These are phyloP conservation scores for cucumber (Cucumis sativus) DNA, from an alignment of 306 rosid species.

Conservation along the genomic window Cucumber_9930_V3 NC_026655.2:21903501-21904000, in stretches of 20 bases:
- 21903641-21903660: not conserved
- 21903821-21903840: not conserved
- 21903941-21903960: not conserved
- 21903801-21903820: not conserved
- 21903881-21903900: not conserved
- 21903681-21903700: constrained; percentile 43
- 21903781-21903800: not conserved
- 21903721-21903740: constrained; percentile 67
- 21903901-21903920: too few species aligned
- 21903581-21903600: not conserved
- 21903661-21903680: constrained; percentile 36
- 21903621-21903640: not conserved
- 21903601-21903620: not conserved
- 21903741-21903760: constrained; percentile 59
- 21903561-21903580: not conserved
- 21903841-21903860: not conserved
- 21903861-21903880: not conserved
- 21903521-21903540: not conserved
- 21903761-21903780: constrained; percentile 64
- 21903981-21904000: not conserved
- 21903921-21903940: not conserved
- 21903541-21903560: too few species aligned
- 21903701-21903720: constrained; percentile 52
- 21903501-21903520: not conserved
- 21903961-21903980: not conserved